Percentiles rank a stretch among this genome's conserved stretches.
These are phyloP conservation scores for Xylariaceae sp. DNA, from an alignment of 2,329 filamentous ascomycete species.

Conservation along the genomic window DNA sequence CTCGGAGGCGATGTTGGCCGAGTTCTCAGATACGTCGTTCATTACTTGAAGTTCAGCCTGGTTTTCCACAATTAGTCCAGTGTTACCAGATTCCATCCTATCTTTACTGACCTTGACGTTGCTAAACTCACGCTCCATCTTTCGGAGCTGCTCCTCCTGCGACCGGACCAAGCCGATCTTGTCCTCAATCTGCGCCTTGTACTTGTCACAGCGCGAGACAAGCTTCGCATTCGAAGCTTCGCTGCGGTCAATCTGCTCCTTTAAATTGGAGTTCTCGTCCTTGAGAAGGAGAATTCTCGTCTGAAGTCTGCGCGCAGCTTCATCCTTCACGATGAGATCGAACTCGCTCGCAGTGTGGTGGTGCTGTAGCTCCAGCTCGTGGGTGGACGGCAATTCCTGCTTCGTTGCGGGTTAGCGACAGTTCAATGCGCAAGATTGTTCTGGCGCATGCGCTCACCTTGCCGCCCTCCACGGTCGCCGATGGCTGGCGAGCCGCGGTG, in stretches of 20 bases:
- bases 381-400: constrained; percentile 43
- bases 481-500: constrained; percentile 25
- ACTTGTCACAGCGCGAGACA: constrained; percentile 36
- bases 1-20: constrained; percentile 60
- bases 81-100: neutral
- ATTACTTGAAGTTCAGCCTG: constrained; percentile 69
- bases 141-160: constrained; percentile 45
- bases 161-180: constrained; percentile 39
- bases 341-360: constrained; percentile 59
- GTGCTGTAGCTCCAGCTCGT: constrained; percentile 64
- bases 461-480: constrained; percentile 35
- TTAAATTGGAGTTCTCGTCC: constrained; percentile 66
- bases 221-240: constrained; percentile 29
- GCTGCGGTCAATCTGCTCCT: constrained; percentile 50
- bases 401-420: neutral
- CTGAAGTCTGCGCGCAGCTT: constrained; percentile 64
- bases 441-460: constrained; percentile 30
- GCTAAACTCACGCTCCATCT: constrained; percentile 45
- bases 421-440: neutral
- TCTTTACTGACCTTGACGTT: constrained; percentile 40
- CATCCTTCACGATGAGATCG: constrained; percentile 65
- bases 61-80: constrained; percentile 19
- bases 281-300: constrained; percentile 66
- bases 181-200: constrained; percentile 40
- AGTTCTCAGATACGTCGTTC: constrained; percentile 61